Evolutionary conservation across 257 asterid species (phyloP).

Genomic region (Coffea eugenioides): DNA sequence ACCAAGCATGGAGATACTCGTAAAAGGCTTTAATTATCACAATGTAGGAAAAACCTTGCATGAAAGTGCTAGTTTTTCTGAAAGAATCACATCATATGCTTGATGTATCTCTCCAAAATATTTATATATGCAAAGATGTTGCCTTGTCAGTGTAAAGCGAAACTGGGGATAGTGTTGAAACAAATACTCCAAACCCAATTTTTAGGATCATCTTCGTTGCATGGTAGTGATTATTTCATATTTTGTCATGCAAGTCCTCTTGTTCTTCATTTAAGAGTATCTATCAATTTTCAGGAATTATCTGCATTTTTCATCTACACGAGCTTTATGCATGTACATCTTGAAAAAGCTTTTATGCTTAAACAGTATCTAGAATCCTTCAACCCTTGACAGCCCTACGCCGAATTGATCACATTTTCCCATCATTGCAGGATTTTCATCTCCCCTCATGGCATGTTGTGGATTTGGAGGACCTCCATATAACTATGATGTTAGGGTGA

Average conservation of each 20-base stretch:
- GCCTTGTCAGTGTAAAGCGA: too few species aligned
- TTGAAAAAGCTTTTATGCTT: too few species aligned
- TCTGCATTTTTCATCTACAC: background rate
- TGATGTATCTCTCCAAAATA: too few species aligned
- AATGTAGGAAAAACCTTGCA: background rate
- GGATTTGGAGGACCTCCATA: slow-evolving; percentile 88
- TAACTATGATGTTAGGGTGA: slow-evolving; percentile 47
- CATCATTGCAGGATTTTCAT: slow-evolving; percentile 49
- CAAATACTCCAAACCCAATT: too few species aligned
- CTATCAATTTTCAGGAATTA: background rate
- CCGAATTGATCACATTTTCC: too few species aligned
- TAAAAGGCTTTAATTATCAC: background rate
- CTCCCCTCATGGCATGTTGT: slow-evolving; percentile 80
- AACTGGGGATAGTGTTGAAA: too few species aligned
- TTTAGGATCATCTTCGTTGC: background rate
- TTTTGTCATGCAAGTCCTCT: too few species aligned
- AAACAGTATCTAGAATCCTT: background rate
- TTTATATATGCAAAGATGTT: too few species aligned
- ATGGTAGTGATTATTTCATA: background rate
- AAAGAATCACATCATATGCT: too few species aligned
- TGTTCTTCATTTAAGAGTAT: too few species aligned
- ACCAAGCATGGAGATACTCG: too few species aligned
- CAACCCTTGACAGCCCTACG: background rate
- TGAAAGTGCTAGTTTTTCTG: background rate
- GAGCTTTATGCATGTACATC: too few species aligned